phyloP scores from a whole-genome alignment of 129 eudicot genomes.

The Mikania micrantha region DNA sequence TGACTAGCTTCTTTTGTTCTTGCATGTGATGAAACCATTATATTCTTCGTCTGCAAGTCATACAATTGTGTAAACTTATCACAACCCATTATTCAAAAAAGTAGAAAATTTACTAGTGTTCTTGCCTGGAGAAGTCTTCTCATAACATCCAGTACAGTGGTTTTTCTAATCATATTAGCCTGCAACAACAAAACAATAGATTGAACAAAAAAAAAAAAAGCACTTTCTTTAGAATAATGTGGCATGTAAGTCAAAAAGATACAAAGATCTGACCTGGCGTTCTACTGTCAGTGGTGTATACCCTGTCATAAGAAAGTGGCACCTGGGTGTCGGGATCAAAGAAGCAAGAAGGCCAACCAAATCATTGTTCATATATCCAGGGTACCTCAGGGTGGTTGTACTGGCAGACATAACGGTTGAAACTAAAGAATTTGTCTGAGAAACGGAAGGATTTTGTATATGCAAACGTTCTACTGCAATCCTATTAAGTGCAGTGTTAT shows the following conservation, averaged over 20 bases:
- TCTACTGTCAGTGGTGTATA: conserved; percentile 97
- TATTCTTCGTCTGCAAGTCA: conserved; percentile 83
- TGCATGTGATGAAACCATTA: conserved; percentile 96
- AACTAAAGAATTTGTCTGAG: conserved; percentile 70
- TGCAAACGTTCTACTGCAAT: conserved; percentile 92
- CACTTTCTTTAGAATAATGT: neutral
- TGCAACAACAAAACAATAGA: conserved; percentile 26
- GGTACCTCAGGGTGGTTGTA: conserved; percentile 91
- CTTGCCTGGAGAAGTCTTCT: conserved; percentile 99
- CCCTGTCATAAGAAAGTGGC: conserved; percentile 99
- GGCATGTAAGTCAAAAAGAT: neutral
- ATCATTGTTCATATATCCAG: conserved; percentile 98
- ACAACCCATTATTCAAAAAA: neutral
- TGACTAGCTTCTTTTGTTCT: conserved; percentile 96
- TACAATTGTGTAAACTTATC: conserved; percentile 16
- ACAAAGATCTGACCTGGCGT: conserved; percentile 60
- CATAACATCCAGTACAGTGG: conserved; percentile 98
- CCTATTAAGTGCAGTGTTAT: conserved; percentile 93
- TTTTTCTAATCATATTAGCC: conserved; percentile 98
- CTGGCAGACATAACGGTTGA: conserved; percentile 98
- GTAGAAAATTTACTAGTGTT: neutral
- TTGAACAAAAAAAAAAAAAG: neutral
- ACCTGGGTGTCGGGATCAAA: conserved; percentile 95
- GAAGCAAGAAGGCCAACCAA: conserved; percentile 99
- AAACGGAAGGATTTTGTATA: conserved; percentile 26